Base-by-base conservation (phyloP, 1,284 basidiomycete genomes). In the Cutaneotrichosporon sp. region DNA sequence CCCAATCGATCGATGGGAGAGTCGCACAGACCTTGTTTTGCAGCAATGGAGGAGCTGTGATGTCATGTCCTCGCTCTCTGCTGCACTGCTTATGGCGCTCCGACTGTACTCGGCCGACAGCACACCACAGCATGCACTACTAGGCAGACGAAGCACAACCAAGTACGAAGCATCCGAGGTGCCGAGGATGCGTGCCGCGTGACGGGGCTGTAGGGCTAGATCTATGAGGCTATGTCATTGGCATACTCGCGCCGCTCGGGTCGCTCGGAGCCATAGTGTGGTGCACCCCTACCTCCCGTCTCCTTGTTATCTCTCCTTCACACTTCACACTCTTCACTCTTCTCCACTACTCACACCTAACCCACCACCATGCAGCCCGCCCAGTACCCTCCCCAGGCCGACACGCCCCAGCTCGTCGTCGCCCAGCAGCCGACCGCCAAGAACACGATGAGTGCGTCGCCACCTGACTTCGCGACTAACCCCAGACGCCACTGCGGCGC, bases 361-460 rank as follows among this genome's bases (percentile, higher is more conserved):
- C n/a, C n/a, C n/a, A n/a, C 13, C 33, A 53, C 22, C 14, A 36
- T 38, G 51, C 51, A 33, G 29, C 22, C 34, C 34, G 42, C 45
- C 42, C 46, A 33, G 38, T 50, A 50, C 49, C 54, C 61, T 22
- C 14, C 54, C 36, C 27, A 18, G 13, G 29, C n/a, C 27, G 22
- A 22, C 47, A 24, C 38, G 29, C 31, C 31, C 27, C 36, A 20
- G 25, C 56, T 62, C 38, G 66, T 73, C 20, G 60, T 62, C 31
- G 69, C 70, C 18, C 63, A 68, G 56, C 75, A 77, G 64, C 75
- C 75, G 7, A 42, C 56, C 0, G 64, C 67, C 8, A 62, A 71
- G 54, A 43, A 58, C 1, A 64, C 45, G 13, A 77, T 77, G 75
- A 70, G 75, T 75, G 63, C 57, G 72, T 22, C 20, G 11, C n/a